Conservation (phyloP, 768 basidiomycete genomes). For the Nevesoporus exiguus region DNA sequence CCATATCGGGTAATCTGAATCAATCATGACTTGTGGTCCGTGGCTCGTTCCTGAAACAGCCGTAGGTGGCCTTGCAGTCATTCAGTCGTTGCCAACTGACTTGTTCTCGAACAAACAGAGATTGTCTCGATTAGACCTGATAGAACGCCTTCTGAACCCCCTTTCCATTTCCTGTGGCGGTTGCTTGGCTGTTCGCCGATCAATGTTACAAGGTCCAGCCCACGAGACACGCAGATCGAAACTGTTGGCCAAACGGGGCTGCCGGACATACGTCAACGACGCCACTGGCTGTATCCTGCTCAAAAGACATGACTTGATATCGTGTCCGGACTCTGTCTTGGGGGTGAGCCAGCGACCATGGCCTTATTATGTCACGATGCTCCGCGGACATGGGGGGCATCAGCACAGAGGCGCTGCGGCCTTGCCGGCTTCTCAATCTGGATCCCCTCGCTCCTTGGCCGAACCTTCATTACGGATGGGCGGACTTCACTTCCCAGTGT, state of each 20-base stretch:
- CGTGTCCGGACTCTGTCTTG: conserved; percentile 12
- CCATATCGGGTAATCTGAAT: conserved; percentile 30
- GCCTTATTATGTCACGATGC: conserved; percentile 2
- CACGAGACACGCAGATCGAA: conserved; percentile 5
- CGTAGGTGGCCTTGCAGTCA: conserved; percentile 9
- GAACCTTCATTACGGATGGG: conserved; percentile 22
- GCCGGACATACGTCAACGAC: neutral
- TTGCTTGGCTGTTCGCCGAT: conserved; percentile 20
- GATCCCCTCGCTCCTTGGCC: conserved; percentile 9
- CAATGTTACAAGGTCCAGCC: conserved; percentile 7
- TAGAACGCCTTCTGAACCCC: conserved; percentile 17
- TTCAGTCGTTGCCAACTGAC: conserved; percentile 11
- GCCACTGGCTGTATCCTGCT: conserved; percentile 1
- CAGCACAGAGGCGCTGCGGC: conserved; percentile 11
- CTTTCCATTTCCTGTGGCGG: conserved; percentile 5
- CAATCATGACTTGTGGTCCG: neutral
- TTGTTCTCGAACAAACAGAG: conserved; percentile 18
- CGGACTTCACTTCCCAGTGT: conserved; percentile 15
- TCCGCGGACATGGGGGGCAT: conserved; percentile 29
- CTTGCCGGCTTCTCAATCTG: conserved; percentile 13
- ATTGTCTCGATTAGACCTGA: conserved; percentile 24
- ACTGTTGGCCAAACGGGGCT: neutral
- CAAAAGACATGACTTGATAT: neutral
- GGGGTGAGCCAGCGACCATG: neutral
- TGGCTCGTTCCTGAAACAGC: conserved; percentile 30